These are phyloP conservation scores for Scheffersomyces lignosus DNA, from an alignment of 805 yeast genomes.

Conservation along the genomic window DNA sequence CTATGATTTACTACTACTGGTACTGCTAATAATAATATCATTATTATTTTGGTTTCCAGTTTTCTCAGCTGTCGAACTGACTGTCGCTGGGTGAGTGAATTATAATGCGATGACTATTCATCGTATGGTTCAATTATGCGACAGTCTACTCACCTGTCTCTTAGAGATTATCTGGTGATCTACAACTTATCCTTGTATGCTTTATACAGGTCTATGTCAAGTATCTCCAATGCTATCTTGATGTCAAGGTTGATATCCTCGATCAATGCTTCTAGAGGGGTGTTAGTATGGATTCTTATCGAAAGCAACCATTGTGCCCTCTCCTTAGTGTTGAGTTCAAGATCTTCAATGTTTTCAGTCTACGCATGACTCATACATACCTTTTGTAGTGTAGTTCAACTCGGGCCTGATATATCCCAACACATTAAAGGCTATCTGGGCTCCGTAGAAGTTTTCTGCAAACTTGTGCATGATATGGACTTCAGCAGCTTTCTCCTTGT, in stretches of 20 bases:
- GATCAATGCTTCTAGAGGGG: conserved; percentile 68
- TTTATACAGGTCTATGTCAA: conserved; percentile 25
- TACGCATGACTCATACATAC: conserved; percentile 22
- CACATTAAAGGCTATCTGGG: conserved; percentile 62
- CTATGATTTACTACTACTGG: too few species aligned
- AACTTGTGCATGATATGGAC: conserved; percentile 83
- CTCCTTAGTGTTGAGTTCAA: too few species aligned
- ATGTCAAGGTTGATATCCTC: conserved; percentile 83
- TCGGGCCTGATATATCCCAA: conserved; percentile 93
- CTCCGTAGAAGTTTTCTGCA: conserved; percentile 74
- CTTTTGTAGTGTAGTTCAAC: conserved; percentile 71
- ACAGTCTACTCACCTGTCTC: too few species aligned
- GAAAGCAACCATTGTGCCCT: too few species aligned
- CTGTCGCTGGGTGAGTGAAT: too few species aligned
- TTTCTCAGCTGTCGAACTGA: too few species aligned
- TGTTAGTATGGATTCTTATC: conserved; percentile 18
- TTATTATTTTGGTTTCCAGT: too few species aligned
- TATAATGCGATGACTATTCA: too few species aligned
- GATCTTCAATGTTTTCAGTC: not conserved
- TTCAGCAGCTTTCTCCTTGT: conserved; percentile 80
- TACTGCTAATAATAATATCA: too few species aligned
- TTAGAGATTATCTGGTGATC: too few species aligned
- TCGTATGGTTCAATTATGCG: too few species aligned
- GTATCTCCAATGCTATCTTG: conserved; percentile 55
- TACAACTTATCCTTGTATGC: conserved; percentile 5